Evolutionary conservation across 148 eudicot genomes (phyloP), one percentile per base, ranked within the genome.

Genomic region (Amaranthus hypochondriacus): DNA sequence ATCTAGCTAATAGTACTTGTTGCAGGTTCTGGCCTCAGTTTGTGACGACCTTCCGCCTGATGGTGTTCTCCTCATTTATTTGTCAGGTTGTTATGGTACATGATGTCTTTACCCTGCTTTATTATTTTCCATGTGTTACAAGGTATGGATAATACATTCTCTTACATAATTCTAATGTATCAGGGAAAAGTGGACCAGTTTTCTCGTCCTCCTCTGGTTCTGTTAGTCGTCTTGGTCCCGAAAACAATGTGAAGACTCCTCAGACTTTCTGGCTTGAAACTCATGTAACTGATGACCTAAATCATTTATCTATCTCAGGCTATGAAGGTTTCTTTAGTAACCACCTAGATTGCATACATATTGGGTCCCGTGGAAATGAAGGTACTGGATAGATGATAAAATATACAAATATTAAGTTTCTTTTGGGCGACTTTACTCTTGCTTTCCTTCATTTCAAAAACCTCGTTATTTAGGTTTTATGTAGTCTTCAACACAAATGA

Each of bases 31-130:
- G 83, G 94, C 92, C 56, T 91, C 90, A 66, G 82, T 85, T 47
- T 93, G 95, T 69, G 97, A 93, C 79, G 95, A 91, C 73, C 92
- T 91, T 65, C 89, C 92, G 64, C 73, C 92, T 76, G 97, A 93
- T 88, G 97, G 97, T 72, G 82, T 93, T 83, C 86, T 93, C 70
- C 77, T 93, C 66, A 75, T 91, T 71, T 91, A 90, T 82, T 39
- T 93, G 56, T 93, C 98, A 85, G 94, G 96, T 90, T 77, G 58
- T n/a, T 56, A 12, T 65, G 28, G 51, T 60, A 11, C n/a, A n/a
- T 66, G 48, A 58, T 61, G 28, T 58, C 63, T 46, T 67, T 77
- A 61, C 6, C 46, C 73, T 13, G 14, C 15, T 44, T 43, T 66
- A 46, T 44, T 69, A 51, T 18, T 73, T 75, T 68, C 50, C n/a